Base-by-base conservation (phyloP, 345 rosid species). In the Syzygium jambos region DNA sequence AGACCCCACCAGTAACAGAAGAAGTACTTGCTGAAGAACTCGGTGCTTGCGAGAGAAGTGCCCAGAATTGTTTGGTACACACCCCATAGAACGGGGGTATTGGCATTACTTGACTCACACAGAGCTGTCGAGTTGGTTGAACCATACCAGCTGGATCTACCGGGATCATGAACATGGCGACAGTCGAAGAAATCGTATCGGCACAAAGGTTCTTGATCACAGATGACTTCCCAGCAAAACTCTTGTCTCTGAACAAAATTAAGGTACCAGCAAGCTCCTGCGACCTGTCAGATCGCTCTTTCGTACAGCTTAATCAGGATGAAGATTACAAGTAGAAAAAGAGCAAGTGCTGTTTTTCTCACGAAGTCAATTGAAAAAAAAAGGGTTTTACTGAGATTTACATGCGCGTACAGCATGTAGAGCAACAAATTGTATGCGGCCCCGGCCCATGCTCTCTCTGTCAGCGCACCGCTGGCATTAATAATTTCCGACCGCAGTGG, bases 211-310 rank as follows among this genome's bases (percentile, higher is more conserved):
- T 77, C 92, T 53, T 83, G 86, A 29, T 29, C 87, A 86, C 93
- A 90, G 27, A 55, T 86, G 85, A 80, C 49, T 65, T 87, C 88
- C 92, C 92, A 90, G 91, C 93, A 90, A 4, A 88, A 85, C 68
- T 88, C 91, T 9, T 90, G 91, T 15, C 91, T 89, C 86, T 88
- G 90, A 54, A 88, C 87, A 41, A 92, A 88, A 85, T 84, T 51
- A 85, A 92, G 86, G 89, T 90, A 92, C 91, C 90, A 91, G 23
- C 89, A 88, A 15, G 91, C 92, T 85, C 93, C 93, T 52, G 86
- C 84, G 27, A 92, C 87, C 93, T 88, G 85, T 84, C 55, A 29
- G 80, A 68, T 68, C 25, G 7, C 46, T 68, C 80, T 68, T 68
- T 9, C 46, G 12, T 68, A 46, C 80, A 34, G 46, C 80, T 0